Conservation (phyloP, 2,329 filamentous ascomycete genomes). For the Clonostachys byssicola region DNA sequence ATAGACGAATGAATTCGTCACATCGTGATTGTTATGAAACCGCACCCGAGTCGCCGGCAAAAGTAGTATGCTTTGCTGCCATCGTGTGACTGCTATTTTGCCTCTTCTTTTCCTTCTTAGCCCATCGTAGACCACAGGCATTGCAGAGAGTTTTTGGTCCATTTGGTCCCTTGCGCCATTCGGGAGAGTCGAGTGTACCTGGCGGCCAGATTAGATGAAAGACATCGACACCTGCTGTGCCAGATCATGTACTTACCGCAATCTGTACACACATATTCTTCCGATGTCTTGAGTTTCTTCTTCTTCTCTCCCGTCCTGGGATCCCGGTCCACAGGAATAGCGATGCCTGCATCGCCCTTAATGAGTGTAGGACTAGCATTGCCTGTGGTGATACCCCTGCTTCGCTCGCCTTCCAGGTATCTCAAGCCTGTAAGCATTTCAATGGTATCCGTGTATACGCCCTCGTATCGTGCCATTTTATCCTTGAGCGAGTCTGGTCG, state of each 20-base stretch:
- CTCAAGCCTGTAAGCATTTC: slow-evolving; percentile 88
- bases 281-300: slow-evolving; percentile 75
- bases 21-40: too few relatives aligned
- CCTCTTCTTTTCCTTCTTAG: slow-evolving; percentile 77
- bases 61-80: slow-evolving; percentile 1
- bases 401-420: slow-evolving; percentile 85
- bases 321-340: slow-evolving; percentile 77
- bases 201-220: not conserved
- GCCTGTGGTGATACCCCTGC: slow-evolving; percentile 82
- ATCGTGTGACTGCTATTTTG: slow-evolving; percentile 8
- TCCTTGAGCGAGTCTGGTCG: slow-evolving; percentile 75
- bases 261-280: slow-evolving; percentile 94
- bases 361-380: slow-evolving; percentile 77
- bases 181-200: slow-evolving; percentile 84
- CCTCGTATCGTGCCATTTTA: slow-evolving; percentile 81
- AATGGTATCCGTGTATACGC: slow-evolving; percentile 78
- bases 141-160: slow-evolving; percentile 96
- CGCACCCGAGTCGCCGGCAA: too few relatives aligned
- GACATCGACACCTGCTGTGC: not conserved
- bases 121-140: slow-evolving; percentile 77
- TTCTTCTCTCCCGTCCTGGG: slow-evolving; percentile 72
- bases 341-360: slow-evolving; percentile 81
- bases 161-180: slow-evolving; percentile 91
- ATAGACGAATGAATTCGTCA: too few relatives aligned
- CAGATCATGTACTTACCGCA: slow-evolving; percentile 58